phyloP scores from a whole-genome alignment of 441 rosid species.

The Arabidopsis hybrid region DNA sequence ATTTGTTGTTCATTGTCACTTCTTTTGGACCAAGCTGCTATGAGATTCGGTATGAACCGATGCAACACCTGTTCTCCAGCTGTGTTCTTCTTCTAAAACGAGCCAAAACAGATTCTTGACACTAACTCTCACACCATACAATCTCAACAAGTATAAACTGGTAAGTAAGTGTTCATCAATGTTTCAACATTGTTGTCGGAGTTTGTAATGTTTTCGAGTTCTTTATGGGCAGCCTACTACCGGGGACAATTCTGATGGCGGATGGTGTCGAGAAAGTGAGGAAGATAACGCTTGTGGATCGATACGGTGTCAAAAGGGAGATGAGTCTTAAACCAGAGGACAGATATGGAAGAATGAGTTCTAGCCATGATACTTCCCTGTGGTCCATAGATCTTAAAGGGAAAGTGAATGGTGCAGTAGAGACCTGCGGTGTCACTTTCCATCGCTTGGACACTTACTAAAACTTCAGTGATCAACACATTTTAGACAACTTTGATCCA shows the following conservation, averaged over 20 bases:
- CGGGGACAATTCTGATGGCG: neutral
- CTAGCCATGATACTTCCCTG: slow-evolving; percentile 41
- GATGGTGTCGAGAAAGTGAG: slow-evolving; percentile 7
- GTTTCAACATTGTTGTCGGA: neutral
- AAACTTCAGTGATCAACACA: slow-evolving; percentile 67
- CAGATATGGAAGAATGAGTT: slow-evolving; percentile 16
- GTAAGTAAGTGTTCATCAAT: neutral
- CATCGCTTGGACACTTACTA: slow-evolving; percentile 73
- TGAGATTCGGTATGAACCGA: slow-evolving; percentile 28
- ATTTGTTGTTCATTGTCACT: slow-evolving; percentile 35
- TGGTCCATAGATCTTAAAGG: slow-evolving; percentile 63
- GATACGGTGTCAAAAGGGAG: neutral
- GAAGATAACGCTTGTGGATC: slow-evolving; percentile 27
- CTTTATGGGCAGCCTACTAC: slow-evolving; percentile 22
- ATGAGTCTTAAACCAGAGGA: slow-evolving; percentile 7
- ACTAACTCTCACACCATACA: slow-evolving; percentile 17
- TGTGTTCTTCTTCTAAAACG: slow-evolving; percentile 2
- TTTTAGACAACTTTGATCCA: slow-evolving; percentile 76
- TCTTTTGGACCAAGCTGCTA: slow-evolving; percentile 34
- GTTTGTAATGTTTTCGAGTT: slow-evolving; percentile 1
- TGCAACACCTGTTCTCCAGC: slow-evolving; percentile 27
- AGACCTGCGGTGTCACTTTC: slow-evolving; percentile 89
- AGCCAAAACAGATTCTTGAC: slow-evolving; percentile 29
- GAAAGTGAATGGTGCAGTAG: slow-evolving; percentile 95
- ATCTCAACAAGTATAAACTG: neutral